These are phyloP conservation scores for Orobanche coerulescens DNA, from an alignment of 257 asterid genomes.

Conservation along the genomic window DNA sequence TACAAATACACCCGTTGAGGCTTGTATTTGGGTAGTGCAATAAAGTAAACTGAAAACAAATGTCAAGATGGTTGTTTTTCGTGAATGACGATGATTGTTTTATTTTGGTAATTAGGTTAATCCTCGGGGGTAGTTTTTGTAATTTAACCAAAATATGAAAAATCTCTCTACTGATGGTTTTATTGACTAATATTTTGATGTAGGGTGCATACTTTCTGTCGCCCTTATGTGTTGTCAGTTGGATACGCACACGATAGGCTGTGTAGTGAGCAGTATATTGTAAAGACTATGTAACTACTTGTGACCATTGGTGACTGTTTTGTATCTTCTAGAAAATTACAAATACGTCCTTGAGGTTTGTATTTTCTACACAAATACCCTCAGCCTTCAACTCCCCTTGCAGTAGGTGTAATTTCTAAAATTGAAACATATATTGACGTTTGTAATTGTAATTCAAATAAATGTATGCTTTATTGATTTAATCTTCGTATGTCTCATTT, in stretches of 20 bases:
- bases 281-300: neutral
- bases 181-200: neutral
- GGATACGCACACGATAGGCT: neutral
- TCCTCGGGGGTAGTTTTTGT: neutral
- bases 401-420: neutral
- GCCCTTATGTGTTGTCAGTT: neutral
- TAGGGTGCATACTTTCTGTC: constrained; percentile 7
- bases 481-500: too few species aligned
- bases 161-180: neutral
- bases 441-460: too few species aligned
- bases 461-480: too few species aligned
- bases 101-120: neutral
- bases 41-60: neutral
- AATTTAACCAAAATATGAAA: neutral
- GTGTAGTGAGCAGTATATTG: neutral
- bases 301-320: neutral
- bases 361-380: neutral
- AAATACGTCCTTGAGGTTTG: neutral
- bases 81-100: too few species aligned
- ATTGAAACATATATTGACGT: neutral
- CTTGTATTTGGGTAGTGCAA: neutral
- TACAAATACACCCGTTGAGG: neutral
- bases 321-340: neutral
- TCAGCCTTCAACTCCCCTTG: too few species aligned
- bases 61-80: neutral